These are phyloP conservation scores for Alternaria longipes DNA, from an alignment of 2,329 filamentous ascomycete species.

Conservation along the genomic window DNA sequence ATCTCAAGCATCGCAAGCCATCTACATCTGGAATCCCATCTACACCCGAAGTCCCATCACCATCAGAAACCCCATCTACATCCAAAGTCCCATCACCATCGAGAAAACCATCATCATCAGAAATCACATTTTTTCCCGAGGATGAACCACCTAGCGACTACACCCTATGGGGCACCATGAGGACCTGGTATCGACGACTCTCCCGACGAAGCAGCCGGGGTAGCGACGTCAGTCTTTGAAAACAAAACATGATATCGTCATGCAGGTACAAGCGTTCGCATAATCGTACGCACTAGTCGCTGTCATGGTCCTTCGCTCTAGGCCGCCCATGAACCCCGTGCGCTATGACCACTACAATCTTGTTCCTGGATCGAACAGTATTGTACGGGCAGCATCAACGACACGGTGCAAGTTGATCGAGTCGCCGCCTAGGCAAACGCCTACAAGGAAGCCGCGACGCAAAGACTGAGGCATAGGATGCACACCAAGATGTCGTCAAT, in stretches of 20 bases:
- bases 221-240: constrained; percentile 11
- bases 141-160: constrained; percentile 3
- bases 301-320: constrained; percentile 28
- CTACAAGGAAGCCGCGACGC: constrained; percentile 6
- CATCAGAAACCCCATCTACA: background rate
- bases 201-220: constrained; percentile 10
- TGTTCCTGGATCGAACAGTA: constrained; percentile 59
- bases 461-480: background rate
- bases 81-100: constrained; percentile 1
- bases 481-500: background rate
- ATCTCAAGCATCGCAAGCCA: constrained; percentile 11
- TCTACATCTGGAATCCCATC: background rate
- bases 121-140: background rate
- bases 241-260: constrained; percentile 13
- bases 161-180: constrained; percentile 8
- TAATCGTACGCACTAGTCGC: constrained; percentile 10
- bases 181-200: constrained; percentile 14
- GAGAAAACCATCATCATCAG: background rate
- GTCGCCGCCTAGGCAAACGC: too few species aligned
- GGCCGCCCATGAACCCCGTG: constrained; percentile 61
- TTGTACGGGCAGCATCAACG: constrained; percentile 56
- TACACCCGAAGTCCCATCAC: too few species aligned
- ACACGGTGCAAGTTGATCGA: constrained; percentile 14
- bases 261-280: constrained; percentile 18
- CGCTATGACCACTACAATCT: constrained; percentile 59